Conservation (phyloP, 768 basidiomycete genomes). For the Podaxis mareebaensis region DNA sequence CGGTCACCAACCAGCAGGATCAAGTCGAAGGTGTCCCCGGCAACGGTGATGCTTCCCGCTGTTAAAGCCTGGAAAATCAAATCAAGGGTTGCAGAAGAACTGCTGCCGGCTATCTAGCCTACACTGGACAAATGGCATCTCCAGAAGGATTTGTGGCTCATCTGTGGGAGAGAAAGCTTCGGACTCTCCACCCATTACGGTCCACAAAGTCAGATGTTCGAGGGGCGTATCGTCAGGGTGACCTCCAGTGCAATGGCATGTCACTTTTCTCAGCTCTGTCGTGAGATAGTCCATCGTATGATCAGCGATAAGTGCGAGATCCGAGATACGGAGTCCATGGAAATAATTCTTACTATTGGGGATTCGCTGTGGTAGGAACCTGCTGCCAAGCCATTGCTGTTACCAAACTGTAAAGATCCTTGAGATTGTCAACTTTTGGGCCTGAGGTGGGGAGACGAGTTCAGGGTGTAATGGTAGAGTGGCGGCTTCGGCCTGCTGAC, state of each 20-base stretch:
- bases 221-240: too few species aligned
- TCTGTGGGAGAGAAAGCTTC: not conserved
- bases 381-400: too few species aligned
- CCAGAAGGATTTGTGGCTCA: constrained; percentile 13
- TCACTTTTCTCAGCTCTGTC: not conserved
- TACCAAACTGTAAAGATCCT: too few species aligned
- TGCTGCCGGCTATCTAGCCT: not conserved
- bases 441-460: too few species aligned
- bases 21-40: not conserved
- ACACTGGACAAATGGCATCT: not conserved
- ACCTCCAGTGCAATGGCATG: not conserved
- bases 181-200: too few species aligned
- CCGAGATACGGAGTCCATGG: not conserved
- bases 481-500: too few species aligned
- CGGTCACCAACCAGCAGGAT: not conserved
- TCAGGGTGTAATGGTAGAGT: too few species aligned
- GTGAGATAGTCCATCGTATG: not conserved
- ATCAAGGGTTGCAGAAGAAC: not conserved
- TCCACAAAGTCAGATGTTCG: too few species aligned
- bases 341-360: not conserved
- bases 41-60: not conserved
- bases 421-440: too few species aligned
- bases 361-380: not conserved
- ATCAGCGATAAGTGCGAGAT: constrained; percentile 9
- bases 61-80: not conserved